These are phyloP conservation scores for Paragyromitra xinjiangensis DNA, from an alignment of 495 filamentous ascomycete species.

Conservation along the genomic window DNA sequence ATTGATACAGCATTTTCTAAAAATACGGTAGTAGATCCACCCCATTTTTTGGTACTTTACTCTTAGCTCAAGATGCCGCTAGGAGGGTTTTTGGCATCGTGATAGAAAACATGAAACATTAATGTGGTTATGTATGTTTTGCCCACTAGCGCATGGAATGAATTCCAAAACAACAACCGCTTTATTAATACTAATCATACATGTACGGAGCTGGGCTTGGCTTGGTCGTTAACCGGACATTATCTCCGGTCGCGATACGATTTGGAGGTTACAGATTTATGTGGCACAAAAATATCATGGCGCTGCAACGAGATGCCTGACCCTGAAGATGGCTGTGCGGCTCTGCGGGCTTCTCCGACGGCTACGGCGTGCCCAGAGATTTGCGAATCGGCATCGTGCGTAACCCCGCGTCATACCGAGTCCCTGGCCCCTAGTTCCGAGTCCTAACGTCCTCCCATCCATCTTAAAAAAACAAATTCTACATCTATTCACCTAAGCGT, in stretches of 20 bases:
- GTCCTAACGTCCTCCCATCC: conserved; percentile 16
- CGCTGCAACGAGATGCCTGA: neutral
- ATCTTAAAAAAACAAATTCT: conserved; percentile 4
- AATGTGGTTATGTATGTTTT: no score
- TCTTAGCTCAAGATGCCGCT: no score
- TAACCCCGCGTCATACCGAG: conserved; percentile 39
- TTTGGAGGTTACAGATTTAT: neutral
- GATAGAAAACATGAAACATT: no score
- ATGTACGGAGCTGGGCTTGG: no score
- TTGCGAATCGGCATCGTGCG: conserved; percentile 1
- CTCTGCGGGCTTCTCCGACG: conserved; percentile 39
- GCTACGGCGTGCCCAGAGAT: conserved; percentile 6
- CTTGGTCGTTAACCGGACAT: neutral
- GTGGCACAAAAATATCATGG: neutral
- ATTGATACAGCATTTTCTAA: no score
- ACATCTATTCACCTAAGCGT: neutral
- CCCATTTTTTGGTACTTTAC: no score
- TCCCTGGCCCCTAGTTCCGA: neutral
- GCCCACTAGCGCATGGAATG: no score
- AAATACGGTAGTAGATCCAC: no score
- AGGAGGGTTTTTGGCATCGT: no score
- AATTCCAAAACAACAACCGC: no score
- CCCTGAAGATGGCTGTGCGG: conserved; percentile 14
- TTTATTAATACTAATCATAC: no score
- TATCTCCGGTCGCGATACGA: neutral